A percentile compares a stretch with the other conserved stretches of the same genome.
phyloP scores from a whole-genome alignment of 2,329 filamentous ascomycete species.

The Biscogniauxia sp. region DNA sequence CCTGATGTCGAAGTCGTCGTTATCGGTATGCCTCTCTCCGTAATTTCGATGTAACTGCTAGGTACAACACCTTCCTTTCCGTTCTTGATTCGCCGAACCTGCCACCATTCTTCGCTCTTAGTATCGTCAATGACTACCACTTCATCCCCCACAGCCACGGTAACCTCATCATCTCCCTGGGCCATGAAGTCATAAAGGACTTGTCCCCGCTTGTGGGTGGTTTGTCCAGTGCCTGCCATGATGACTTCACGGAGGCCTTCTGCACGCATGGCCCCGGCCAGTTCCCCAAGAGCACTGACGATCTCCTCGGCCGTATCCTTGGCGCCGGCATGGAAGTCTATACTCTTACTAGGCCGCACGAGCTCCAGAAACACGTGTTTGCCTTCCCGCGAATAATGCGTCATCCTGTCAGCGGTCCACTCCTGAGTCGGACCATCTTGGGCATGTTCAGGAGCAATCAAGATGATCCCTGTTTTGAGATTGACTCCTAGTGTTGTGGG shows the following conservation, averaged over 20 bases:
- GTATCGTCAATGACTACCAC: slow-evolving; percentile 85
- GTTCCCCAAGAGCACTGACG: slow-evolving; percentile 79
- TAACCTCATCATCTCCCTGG: slow-evolving; percentile 94
- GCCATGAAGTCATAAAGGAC: slow-evolving; percentile 96
- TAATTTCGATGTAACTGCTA: slow-evolving; percentile 92
- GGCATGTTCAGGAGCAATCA: slow-evolving; percentile 83
- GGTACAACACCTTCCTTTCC: slow-evolving; percentile 95
- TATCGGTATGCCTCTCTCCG: slow-evolving; percentile 59
- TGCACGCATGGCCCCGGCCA: slow-evolving; percentile 82
- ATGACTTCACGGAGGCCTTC: slow-evolving; percentile 83
- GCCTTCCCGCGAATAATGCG: slow-evolving; percentile 96
- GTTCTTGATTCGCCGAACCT: slow-evolving; percentile 84
- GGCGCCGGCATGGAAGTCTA: slow-evolving; percentile 94
- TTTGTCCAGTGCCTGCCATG: slow-evolving; percentile 67
- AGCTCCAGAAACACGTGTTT: slow-evolving; percentile 97
- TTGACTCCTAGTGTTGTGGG: slow-evolving; percentile 96
- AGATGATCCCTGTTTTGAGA: slow-evolving; percentile 79
- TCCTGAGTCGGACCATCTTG: slow-evolving; percentile 83
- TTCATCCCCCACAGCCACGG: slow-evolving; percentile 84
- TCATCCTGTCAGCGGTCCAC: slow-evolving; percentile 92
- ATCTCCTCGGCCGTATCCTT: slow-evolving; percentile 98
- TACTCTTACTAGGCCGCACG: slow-evolving; percentile 85
- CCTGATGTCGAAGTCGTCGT: slow-evolving; percentile 49
- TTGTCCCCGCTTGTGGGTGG: slow-evolving; percentile 74
- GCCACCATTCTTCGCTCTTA: slow-evolving; percentile 98